Base-by-base conservation (phyloP, 1,284 basidiomycete species). In the Cerrena zonata region DNA sequence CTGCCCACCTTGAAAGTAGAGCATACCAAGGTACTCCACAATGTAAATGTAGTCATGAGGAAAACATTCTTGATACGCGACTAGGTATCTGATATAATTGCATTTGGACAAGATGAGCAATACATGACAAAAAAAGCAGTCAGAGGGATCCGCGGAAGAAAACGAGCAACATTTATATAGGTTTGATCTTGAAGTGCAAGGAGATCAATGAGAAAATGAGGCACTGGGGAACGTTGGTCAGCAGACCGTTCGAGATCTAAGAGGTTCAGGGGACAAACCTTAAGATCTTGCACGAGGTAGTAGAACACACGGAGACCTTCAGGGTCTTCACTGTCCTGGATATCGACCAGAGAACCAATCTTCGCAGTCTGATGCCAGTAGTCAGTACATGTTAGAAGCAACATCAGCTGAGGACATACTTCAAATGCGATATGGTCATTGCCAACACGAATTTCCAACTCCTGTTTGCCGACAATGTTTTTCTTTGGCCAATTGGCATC, bases 181-280 rank as follows among this genome's bases (percentile, higher is more conserved):
- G 95, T 79, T 99, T 98, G 79, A 99, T 98, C 76, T 98, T 98
- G 86, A 98, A 98, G 76, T 99, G 94, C 40, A 98, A 79, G 12
- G 91, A 92, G 67, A 98, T 98, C 57, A 99, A 80, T 18, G 94
- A 96, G 71, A 98, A 97, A 60, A 98, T 94, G 57, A 97, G 81
- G 70, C 94, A 97, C 94, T 97, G 63, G 1, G 50, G 15, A 40
- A 22, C 12, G 12, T 19, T 22, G 34, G 45, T 51, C n/a, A 54
- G 42, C 27, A 25, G 21, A 47, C 2, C 5, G 5, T 12, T 0
- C 27, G 18, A 5, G 22, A 19, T 7, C 30, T 26, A 36, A 3
- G 7, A 21, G 15, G 18, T 1, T 37, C 18, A n/a, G 24, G n/a
- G n/a, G 24, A 10, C 79, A 46, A 57, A 91, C 95, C 79, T 92